Percentiles rank a stretch among this genome's conserved stretches.
These are phyloP conservation scores for Aspergillus sp. DNA, from an alignment of 2,329 filamentous ascomycete genomes.

Conservation along the genomic window DNA sequence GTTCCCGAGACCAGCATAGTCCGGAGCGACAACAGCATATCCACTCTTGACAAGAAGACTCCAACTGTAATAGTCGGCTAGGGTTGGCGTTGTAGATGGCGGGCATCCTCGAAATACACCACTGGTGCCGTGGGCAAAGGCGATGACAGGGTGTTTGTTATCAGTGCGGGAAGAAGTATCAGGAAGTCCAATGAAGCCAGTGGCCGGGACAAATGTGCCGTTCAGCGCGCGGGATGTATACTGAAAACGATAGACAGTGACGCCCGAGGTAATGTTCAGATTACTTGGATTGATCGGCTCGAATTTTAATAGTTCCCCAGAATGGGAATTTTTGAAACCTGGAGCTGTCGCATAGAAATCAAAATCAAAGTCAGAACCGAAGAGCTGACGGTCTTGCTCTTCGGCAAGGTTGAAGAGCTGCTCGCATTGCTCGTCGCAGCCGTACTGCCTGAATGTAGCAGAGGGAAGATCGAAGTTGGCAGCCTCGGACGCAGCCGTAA, in stretches of 20 bases:
- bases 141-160: constrained; percentile 2
- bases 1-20: constrained; percentile 5
- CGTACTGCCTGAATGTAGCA: background rate
- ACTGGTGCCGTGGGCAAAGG: constrained; percentile 8
- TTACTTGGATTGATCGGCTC: background rate
- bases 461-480: background rate
- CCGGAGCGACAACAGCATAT: constrained; percentile 4
- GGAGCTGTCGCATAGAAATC: constrained; percentile 7
- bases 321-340: constrained; percentile 4
- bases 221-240: constrained; percentile 3
- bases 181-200: constrained; percentile 4
- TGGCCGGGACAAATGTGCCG: constrained; percentile 2
- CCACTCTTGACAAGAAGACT: background rate
- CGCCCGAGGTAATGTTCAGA: constrained; percentile 1
- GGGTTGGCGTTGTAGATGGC: constrained; percentile 3
- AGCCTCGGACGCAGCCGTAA: background rate
- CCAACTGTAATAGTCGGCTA: constrained; percentile 8
- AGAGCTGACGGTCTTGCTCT: constrained; percentile 8
- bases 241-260: constrained; percentile 3
- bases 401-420: background rate
- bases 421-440: background rate
- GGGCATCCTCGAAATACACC: constrained; percentile 5
- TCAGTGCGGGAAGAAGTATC: background rate
- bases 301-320: constrained; percentile 8
- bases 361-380: constrained; percentile 3